A percentile compares a stretch with the other conserved stretches of the same genome.
Conservation (phyloP, 306 rosid genomes). For the Medicago lupulina region DNA sequence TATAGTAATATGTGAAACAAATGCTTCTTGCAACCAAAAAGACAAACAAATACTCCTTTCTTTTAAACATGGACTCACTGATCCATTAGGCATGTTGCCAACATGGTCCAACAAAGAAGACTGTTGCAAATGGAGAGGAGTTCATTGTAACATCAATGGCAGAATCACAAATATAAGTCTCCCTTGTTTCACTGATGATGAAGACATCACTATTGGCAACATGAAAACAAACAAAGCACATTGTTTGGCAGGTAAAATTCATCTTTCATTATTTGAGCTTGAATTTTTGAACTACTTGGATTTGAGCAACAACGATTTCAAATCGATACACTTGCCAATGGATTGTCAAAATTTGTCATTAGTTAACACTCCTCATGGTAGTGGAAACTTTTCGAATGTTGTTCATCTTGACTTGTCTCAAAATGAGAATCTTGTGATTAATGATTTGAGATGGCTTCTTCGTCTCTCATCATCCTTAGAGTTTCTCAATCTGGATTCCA, state of each 20-base stretch:
- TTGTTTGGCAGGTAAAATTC: background rate
- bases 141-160: slow-evolving; percentile 15
- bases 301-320: background rate
- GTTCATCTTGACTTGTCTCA: background rate
- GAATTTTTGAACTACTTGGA: slow-evolving; percentile 5
- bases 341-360: background rate
- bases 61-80: background rate
- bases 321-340: background rate
- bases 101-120: slow-evolving; percentile 1
- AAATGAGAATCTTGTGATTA: background rate
- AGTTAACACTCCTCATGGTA: background rate
- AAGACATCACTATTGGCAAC: background rate
- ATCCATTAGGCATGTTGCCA: slow-evolving; percentile 10
- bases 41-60: background rate
- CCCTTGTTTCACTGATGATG: background rate
- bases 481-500: background rate
- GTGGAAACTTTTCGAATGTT: background rate
- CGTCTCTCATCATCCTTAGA: slow-evolving; percentile 3
- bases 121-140: slow-evolving; percentile 10
- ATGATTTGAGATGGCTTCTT: slow-evolving; percentile 20
- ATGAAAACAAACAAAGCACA: background rate
- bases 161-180: slow-evolving; percentile 9
- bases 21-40: background rate
- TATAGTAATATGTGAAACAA: background rate
- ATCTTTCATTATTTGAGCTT: background rate